Conservation (phyloP, 352 stramenopile genomes). For the Pelagophyceae sp. region DNA sequence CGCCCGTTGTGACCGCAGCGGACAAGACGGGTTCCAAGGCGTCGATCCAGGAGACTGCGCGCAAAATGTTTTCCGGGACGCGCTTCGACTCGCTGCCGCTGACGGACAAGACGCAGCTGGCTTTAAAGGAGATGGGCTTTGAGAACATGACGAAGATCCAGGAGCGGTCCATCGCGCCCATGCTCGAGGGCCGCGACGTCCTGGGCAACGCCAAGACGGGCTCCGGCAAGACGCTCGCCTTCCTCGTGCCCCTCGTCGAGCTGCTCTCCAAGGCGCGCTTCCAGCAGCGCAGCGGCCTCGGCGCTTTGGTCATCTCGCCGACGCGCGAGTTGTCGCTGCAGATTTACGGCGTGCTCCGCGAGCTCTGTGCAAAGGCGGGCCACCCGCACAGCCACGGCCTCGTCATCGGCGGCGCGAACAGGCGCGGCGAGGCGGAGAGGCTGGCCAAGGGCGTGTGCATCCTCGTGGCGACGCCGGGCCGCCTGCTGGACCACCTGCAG, state of each 20-base stretch:
- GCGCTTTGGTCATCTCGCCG: slow-evolving; percentile 93
- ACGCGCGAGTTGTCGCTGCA: slow-evolving; percentile 95
- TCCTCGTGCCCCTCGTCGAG: slow-evolving; percentile 94
- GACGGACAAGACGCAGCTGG: slow-evolving; percentile 73
- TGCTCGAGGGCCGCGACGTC: slow-evolving; percentile 89
- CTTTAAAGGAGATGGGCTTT: slow-evolving; percentile 78
- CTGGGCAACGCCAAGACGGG: slow-evolving; percentile 94
- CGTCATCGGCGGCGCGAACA: slow-evolving; percentile 95
- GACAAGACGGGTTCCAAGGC: too few relatives aligned
- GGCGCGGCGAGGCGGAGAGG: slow-evolving; percentile 83
- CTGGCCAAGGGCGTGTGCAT: slow-evolving; percentile 88
- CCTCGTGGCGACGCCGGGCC: slow-evolving; percentile 90
- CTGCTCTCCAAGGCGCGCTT: slow-evolving; percentile 91
- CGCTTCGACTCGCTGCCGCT: slow-evolving; percentile 77
- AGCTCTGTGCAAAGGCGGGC: slow-evolving; percentile 69
- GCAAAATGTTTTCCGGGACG: slow-evolving; percentile 65
- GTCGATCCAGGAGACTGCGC: slow-evolving; percentile 17
- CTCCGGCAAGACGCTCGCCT: slow-evolving; percentile 95
- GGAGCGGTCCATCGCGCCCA: slow-evolving; percentile 83
- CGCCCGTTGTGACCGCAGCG: too few relatives aligned
- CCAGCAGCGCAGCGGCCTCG: slow-evolving; percentile 85
- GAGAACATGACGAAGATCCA: slow-evolving; percentile 95
- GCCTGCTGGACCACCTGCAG: slow-evolving; percentile 92
- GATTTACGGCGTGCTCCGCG: slow-evolving; percentile 94
- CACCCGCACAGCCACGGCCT: slow-evolving; percentile 90